Evolutionary conservation across 352 stramenopile species (phyloP), one percentile per base, ranked within the genome.

Genomic region (Phytophthora aleatoria): DNA sequence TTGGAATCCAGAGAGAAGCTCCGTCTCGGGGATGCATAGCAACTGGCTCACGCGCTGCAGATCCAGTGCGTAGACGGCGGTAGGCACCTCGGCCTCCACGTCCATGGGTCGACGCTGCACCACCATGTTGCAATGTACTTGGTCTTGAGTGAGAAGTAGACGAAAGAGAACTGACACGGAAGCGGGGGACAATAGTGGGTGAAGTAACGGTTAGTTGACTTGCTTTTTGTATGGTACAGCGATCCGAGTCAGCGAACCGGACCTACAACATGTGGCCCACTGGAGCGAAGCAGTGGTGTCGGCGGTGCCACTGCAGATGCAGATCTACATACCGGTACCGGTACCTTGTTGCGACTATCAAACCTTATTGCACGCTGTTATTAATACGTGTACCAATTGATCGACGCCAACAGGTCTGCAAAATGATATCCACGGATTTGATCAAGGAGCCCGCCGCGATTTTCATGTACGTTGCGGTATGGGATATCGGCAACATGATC

Each of bases 1-100:
- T 58, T 88, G 76, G 66, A 93, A 89, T 39, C 82, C 79, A 15
- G 58, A 69, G 38, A 87, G 57, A 28, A 89, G 64, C 56, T 89
- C 79, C 31, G 57, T 56, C 65, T 85, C 71, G 31, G 73, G 76
- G 62, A 89, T 86, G 47, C 44, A 41, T 28, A 83, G 71, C 39
- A 89, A 64, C 31, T 80, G 67, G 43, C 77, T 85, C 58, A 89
- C 75, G 6, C 74, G 69, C 57, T 70, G 57, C 48, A 89, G 70
- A 48, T 86, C 75, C 31, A 89, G 61, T 39, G 79, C 75, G 64
- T 89, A 89, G 27, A 89, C 77, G 50, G 67, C 71, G 16, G 77
- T 76, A 26, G 79, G 79, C 51, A 89, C 71, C 31, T 89, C 79
- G 39, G 79, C 73, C 61, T 87, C 66, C 38, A 89, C 69, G 61